These are phyloP conservation scores for Diplotaxis tenuifolia DNA, from an alignment of 345 rosid genomes.

Conservation along the genomic window DNA sequence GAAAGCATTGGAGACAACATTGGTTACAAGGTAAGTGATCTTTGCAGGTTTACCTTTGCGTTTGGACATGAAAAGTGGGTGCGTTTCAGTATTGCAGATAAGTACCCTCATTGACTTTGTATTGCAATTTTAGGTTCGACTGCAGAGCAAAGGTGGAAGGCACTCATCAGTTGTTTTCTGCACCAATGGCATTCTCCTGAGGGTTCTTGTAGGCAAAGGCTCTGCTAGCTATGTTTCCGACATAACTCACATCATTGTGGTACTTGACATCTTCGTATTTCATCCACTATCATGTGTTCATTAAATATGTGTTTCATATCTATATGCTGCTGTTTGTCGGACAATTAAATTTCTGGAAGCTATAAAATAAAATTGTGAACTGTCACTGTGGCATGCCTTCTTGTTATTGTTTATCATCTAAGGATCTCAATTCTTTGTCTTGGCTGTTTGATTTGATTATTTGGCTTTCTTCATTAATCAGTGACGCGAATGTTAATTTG, in stretches of 20 bases:
- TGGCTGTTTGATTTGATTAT: conserved; percentile 15
- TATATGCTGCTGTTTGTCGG: background rate
- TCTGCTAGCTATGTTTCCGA: conserved; percentile 47
- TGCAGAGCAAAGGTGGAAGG: conserved; percentile 87
- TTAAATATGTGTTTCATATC: conserved; percentile 10
- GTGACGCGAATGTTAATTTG: conserved; percentile 37
- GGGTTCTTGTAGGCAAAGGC: conserved; percentile 71
- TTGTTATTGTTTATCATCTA: conserved; percentile 1
- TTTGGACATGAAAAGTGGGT: conserved; percentile 1
- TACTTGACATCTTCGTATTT: conserved; percentile 36
- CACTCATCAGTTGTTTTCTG: conserved; percentile 88
- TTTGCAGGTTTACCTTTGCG: background rate
- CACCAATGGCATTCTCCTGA: conserved; percentile 85
- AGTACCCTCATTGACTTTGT: conserved; percentile 18
- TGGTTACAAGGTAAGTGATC: conserved; percentile 78
- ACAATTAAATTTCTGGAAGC: background rate
- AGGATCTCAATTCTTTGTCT: background rate
- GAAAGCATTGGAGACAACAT: conserved; percentile 67
- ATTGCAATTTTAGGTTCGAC: conserved; percentile 56
- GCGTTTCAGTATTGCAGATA: background rate
- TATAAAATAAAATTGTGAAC: background rate
- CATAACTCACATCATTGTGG: conserved; percentile 94
- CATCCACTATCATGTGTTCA: background rate
- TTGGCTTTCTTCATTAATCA: conserved; percentile 15
- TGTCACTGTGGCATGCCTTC: conserved; percentile 13